Evolutionary conservation across 225 moss, liverwort and hornwort species (phyloP), one percentile per base, ranked within the genome.

Genomic region (Marchantia polymorpha): DNA sequence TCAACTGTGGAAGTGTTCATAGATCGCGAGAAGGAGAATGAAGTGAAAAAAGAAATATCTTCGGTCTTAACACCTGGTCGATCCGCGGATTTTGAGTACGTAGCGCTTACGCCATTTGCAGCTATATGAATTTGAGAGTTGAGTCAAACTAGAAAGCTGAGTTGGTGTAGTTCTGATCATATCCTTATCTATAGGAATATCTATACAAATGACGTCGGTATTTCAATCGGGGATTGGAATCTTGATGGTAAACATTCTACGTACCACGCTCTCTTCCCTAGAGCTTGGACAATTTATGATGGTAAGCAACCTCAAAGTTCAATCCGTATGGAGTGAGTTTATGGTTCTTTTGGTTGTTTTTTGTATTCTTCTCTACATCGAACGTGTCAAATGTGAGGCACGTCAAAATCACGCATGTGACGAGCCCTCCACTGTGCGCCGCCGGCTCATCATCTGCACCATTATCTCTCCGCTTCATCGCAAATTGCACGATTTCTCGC

Each of bases 201-300:
- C n/a, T 12, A 78, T 27, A 14, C 80, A 92, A 92, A 90, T 72
- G 87, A 83, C 81, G 76, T 79, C 54, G 97, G 94, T 73, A 92
- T 99, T 99, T n/a, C n/a, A n/a, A n/a, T n/a, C n/a, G n/a, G 99
- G 99, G 99, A 99, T 73, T 99, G 99, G 99, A 92, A 91, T 76
- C 85, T 99, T 77, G 91, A 90, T 81, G 99, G 99, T 80, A 91
- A 93, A 77, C 89, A 84, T 74, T 92, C 95, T 11, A 95, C 99
- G 8, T 99, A 99, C 79, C 99, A 99, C 89, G 99, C 95, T 78
- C 90, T 99, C 52, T 94, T 99, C 77, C 97, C 94, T 81, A 86
- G 97, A 83, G 97, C 97, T 52, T 99, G 97, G 97, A 99, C 97
- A 64, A 93, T 94, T 46, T 99, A 99, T 79, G 97, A 99, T 83